Percentiles rank a stretch among this genome's conserved stretches.
Conservation (phyloP, 2,329 filamentous ascomycete species). For the Pseudogymnoascus sp. region DNA sequence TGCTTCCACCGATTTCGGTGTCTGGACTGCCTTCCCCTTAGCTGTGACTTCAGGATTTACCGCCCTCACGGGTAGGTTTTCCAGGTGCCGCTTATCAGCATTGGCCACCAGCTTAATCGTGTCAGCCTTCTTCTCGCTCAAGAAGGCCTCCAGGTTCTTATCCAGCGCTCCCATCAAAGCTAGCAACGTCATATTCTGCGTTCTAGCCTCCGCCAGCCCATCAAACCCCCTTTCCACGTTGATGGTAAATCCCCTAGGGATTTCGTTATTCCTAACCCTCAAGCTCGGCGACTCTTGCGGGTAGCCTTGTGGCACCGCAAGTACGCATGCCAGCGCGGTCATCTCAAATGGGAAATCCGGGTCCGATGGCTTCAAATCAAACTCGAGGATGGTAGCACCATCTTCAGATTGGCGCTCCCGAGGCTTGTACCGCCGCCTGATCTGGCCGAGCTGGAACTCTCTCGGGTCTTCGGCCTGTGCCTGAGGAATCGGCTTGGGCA, state of each 20-base stretch:
- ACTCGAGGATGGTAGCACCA: constrained; percentile 51
- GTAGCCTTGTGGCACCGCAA: constrained; percentile 59
- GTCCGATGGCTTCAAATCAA: constrained; percentile 66
- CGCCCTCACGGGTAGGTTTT: constrained; percentile 20
- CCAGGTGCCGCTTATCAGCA: constrained; percentile 29
- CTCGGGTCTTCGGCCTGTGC: constrained; percentile 61
- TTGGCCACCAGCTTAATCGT: constrained; percentile 56
- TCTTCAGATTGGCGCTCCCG: constrained; percentile 26
- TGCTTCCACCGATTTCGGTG: constrained; percentile 33
- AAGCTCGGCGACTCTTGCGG: constrained; percentile 52
- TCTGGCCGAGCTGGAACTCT: constrained; percentile 67
- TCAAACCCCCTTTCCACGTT: constrained; percentile 73
- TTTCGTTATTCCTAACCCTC: constrained; percentile 60
- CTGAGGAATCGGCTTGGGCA: constrained; percentile 58
- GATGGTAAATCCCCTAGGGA: constrained; percentile 64
- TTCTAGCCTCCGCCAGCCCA: constrained; percentile 46
- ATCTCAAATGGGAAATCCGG: constrained; percentile 80
- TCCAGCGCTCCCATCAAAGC: constrained; percentile 63
- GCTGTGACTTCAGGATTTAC: constrained; percentile 17
- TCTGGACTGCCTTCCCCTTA: constrained; percentile 22
- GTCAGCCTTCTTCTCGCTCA: constrained; percentile 63
- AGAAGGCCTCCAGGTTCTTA: constrained; percentile 60
- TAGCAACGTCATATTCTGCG: constrained; percentile 52
- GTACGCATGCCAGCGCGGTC: constrained; percentile 57
- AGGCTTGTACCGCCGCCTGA: constrained; percentile 58